Percentiles rank a stretch among this genome's conserved stretches.
Conservation (phyloP, 495 filamentous ascomycete species). For the Penicillium salamii region DNA sequence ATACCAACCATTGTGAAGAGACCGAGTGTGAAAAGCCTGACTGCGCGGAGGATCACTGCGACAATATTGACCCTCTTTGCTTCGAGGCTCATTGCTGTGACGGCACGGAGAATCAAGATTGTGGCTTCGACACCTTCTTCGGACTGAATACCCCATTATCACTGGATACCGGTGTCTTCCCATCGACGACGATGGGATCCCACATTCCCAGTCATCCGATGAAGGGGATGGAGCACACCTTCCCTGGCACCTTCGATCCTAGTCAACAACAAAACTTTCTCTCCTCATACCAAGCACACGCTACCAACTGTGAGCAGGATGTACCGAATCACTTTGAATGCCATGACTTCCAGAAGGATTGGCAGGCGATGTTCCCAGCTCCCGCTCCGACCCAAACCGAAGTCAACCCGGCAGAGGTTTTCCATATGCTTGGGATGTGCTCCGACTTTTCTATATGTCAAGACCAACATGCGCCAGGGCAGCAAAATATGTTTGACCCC, state of each 20-base stretch:
- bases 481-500: conserved; percentile 12
- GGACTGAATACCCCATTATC: conserved; percentile 30
- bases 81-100: conserved; percentile 44
- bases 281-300: conserved; percentile 26
- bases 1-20: conserved; percentile 22
- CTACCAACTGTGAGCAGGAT: conserved; percentile 35
- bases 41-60: conserved; percentile 25
- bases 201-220: conserved; percentile 14
- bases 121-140: conserved; percentile 36
- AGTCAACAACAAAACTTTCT: conserved; percentile 25
- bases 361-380: conserved; percentile 22
- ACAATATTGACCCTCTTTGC: conserved; percentile 35
- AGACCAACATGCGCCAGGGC: conserved; percentile 25
- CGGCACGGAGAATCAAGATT: conserved; percentile 18
- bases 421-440: conserved; percentile 43
- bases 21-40: conserved; percentile 12
- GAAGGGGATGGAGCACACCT: conserved; percentile 21
- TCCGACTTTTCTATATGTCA: conserved; percentile 32
- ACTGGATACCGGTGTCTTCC: conserved; percentile 30
- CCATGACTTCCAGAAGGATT: conserved; percentile 33
- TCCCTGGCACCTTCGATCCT: conserved; percentile 15
- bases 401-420: conserved; percentile 40
- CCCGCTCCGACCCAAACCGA: conserved; percentile 27
- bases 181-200: conserved; percentile 19
- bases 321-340: conserved; percentile 32